phyloP scores from a whole-genome alignment of 2,329 filamentous ascomycete species.

The Exserohilum turcica region DNA sequence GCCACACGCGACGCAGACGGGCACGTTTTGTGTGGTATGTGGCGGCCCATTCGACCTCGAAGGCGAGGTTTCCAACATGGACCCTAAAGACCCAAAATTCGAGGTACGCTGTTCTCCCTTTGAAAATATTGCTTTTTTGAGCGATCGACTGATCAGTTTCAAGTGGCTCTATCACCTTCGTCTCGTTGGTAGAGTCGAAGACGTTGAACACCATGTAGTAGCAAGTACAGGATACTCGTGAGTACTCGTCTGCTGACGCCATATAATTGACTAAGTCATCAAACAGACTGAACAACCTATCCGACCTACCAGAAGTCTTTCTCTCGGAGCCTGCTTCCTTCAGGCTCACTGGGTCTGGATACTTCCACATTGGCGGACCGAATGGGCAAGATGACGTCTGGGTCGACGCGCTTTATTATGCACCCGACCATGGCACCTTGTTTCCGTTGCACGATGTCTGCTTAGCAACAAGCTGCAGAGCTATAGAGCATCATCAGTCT shows the following conservation, averaged over 20 bases:
- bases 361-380: slow-evolving; percentile 22
- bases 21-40: slow-evolving; percentile 34
- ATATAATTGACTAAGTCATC: background rate
- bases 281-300: slow-evolving; percentile 15
- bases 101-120: slow-evolving; percentile 15
- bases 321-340: slow-evolving; percentile 27
- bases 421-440: slow-evolving; percentile 15
- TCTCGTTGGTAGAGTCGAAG: slow-evolving; percentile 21
- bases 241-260: background rate
- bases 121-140: background rate
- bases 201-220: slow-evolving; percentile 17
- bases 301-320: slow-evolving; percentile 15
- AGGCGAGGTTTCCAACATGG: slow-evolving; percentile 27
- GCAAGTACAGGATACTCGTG: slow-evolving; percentile 14
- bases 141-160: background rate
- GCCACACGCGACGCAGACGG: slow-evolving; percentile 27
- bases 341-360: slow-evolving; percentile 15
- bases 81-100: slow-evolving; percentile 23
- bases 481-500: slow-evolving; percentile 14
- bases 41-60: slow-evolving; percentile 34
- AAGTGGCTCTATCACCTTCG: slow-evolving; percentile 36
- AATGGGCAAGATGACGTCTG: slow-evolving; percentile 14
- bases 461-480: slow-evolving; percentile 26
- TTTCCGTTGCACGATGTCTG: slow-evolving; percentile 36
- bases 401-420: slow-evolving; percentile 23